Percentiles rank a stretch among this genome's conserved stretches.
These are phyloP conservation scores for Dioscorea cayenensis DNA, from an alignment of 116 monocot genomes.

Conservation along the genomic window DNA sequence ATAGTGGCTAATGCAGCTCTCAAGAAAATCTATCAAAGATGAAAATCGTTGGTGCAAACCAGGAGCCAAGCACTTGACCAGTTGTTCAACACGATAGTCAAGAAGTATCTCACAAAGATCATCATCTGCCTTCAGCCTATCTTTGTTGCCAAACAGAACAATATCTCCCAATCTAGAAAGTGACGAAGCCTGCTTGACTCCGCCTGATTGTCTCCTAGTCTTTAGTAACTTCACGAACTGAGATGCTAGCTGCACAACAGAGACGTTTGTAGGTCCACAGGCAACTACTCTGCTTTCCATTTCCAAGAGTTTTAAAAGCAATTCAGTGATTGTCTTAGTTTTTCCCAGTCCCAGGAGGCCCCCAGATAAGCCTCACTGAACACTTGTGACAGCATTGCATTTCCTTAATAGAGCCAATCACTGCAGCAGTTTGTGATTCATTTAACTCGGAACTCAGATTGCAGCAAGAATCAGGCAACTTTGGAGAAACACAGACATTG, in stretches of 20 bases:
- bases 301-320: conserved; percentile 21
- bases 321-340: conserved; percentile 35
- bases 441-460: conserved; percentile 3
- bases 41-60: neutral
- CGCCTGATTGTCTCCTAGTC: neutral
- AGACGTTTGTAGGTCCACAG: conserved; percentile 56
- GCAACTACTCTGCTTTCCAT: conserved; percentile 23
- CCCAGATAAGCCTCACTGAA: conserved; percentile 54
- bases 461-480: neutral
- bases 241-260: conserved; percentile 29
- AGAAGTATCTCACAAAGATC: conserved; percentile 27
- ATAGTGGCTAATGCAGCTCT: conserved; percentile 15
- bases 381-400: neutral
- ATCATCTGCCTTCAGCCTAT: conserved; percentile 37
- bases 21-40: conserved; percentile 15
- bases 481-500: neutral
- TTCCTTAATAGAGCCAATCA: conserved; percentile 14
- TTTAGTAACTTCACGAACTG: conserved; percentile 16
- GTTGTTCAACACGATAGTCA: conserved; percentile 13
- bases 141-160: conserved; percentile 42
- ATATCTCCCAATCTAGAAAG: conserved; percentile 25
- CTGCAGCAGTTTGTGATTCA: conserved; percentile 15
- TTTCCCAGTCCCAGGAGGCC: conserved; percentile 82
- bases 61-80: neutral
- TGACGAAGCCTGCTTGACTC: neutral